Evolutionary conservation across 495 filamentous ascomycete genomes (phyloP).

Genomic region (Apiosordaria backusii): DNA sequence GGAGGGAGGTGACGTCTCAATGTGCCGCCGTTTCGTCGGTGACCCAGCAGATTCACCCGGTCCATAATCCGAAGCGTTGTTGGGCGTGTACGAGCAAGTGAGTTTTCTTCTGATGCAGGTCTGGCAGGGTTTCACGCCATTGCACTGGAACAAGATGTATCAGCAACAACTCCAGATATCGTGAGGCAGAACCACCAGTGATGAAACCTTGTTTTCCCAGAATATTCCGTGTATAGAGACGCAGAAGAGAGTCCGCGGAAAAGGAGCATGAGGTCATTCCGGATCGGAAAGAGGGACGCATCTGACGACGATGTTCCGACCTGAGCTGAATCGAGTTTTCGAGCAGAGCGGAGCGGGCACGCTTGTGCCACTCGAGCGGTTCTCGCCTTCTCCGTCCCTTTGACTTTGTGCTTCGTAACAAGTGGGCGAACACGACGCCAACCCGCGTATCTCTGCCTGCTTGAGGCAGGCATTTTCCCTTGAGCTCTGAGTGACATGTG

Average conservation of each 20-base stretch:
- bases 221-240: neutral
- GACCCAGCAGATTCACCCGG: constrained; percentile 36
- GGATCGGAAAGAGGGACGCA: neutral
- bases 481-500: constrained; percentile 6
- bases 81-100: constrained; percentile 48
- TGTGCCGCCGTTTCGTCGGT: constrained; percentile 46
- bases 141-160: constrained; percentile 49
- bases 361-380: constrained; percentile 24
- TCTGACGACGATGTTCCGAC: neutral
- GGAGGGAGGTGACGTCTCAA: constrained; percentile 35
- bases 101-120: constrained; percentile 61
- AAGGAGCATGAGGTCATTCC: neutral
- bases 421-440: constrained; percentile 18
- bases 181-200: neutral
- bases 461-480: constrained; percentile 17
- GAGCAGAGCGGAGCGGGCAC: constrained; percentile 9
- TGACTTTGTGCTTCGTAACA: constrained; percentile 27
- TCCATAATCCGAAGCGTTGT: constrained; percentile 32
- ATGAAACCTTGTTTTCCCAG: neutral
- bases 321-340: neutral
- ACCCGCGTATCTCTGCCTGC: constrained; percentile 9
- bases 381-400: constrained; percentile 5
- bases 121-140: constrained; percentile 65
- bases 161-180: constrained; percentile 15
- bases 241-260: neutral